phyloP scores from a whole-genome alignment of 1,284 basidiomycete species.

The Pascua guehoae region DNA sequence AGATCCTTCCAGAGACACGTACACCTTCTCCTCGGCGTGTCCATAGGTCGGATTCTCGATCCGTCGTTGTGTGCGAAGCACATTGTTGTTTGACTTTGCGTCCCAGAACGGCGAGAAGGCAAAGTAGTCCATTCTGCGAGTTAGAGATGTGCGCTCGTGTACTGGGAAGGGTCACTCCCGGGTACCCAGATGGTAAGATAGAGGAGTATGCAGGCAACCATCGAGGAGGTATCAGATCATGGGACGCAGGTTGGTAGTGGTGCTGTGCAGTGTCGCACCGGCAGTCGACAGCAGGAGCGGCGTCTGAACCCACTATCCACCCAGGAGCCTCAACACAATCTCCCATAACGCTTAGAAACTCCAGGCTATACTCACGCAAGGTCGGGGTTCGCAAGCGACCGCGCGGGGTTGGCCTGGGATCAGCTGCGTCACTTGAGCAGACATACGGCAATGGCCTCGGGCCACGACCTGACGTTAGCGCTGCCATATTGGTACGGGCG shows the following conservation, averaged over 20 bases:
- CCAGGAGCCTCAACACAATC: no score
- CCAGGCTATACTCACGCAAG: conserved; percentile 27
- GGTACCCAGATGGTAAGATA: no score
- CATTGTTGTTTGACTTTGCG: conserved; percentile 39
- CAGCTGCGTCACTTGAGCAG: no score
- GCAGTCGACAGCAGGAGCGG: neutral
- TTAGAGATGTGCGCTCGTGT: no score
- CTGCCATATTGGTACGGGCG: neutral
- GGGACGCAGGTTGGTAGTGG: no score
- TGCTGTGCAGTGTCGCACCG: no score
- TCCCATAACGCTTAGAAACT: no score
- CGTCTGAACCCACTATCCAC: no score
- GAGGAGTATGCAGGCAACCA: no score
- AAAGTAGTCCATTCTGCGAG: conserved; percentile 44
- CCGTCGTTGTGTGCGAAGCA: conserved; percentile 34
- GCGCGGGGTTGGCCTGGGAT: conserved; percentile 29
- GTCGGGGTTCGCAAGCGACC: conserved; percentile 36
- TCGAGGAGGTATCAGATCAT: no score
- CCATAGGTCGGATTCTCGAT: conserved; percentile 41
- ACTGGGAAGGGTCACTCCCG: neutral
- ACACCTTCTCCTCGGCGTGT: conserved; percentile 42
- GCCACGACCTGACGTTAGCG: conserved; percentile 39
- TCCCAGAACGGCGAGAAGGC: conserved; percentile 46
- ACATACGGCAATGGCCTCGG: conserved; percentile 35
- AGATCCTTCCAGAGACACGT: conserved; percentile 1